Evolutionary conservation across 495 filamentous ascomycete genomes (phyloP).

Genomic region (Aspergillus sclerotioniger): DNA sequence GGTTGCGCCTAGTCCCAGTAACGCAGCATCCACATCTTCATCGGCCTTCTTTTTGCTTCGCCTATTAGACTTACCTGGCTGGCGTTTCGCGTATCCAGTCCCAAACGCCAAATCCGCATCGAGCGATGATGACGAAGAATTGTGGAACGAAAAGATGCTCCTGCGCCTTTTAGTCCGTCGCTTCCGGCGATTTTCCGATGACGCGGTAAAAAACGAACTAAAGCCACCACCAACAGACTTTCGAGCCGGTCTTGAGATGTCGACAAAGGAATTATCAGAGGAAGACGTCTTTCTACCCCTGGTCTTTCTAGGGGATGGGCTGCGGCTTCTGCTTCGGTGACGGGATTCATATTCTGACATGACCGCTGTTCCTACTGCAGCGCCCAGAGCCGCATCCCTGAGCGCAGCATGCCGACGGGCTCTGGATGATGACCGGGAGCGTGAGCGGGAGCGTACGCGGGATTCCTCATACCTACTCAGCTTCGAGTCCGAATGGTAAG

Average conservation of each 20-base stretch:
- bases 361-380: conserved; percentile 43
- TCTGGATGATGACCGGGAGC: conserved; percentile 45
- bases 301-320: conserved; percentile 30
- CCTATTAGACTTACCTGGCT: conserved; percentile 31
- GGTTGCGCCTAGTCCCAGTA: conserved; percentile 56
- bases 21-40: conserved; percentile 52
- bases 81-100: conserved; percentile 33
- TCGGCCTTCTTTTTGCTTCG: conserved; percentile 35
- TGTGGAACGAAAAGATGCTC: conserved; percentile 61
- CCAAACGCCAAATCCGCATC: conserved; percentile 55
- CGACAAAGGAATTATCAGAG: conserved; percentile 32
- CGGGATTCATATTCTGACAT: conserved; percentile 33
- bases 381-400: conserved; percentile 44
- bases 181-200: conserved; percentile 48
- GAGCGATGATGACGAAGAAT: conserved; percentile 59
- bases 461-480: conserved; percentile 10
- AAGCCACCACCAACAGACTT: conserved; percentile 32
- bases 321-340: conserved; percentile 27
- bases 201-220: conserved; percentile 49
- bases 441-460: conserved; percentile 35
- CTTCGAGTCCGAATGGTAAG: conserved; percentile 13
- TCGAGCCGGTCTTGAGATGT: conserved; percentile 29
- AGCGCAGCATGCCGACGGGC: conserved; percentile 39
- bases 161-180: conserved; percentile 38
- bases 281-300: conserved; percentile 37